Conservation (phyloP, 2,329 filamentous ascomycete genomes). For the Escovopsis sp. region DNA sequence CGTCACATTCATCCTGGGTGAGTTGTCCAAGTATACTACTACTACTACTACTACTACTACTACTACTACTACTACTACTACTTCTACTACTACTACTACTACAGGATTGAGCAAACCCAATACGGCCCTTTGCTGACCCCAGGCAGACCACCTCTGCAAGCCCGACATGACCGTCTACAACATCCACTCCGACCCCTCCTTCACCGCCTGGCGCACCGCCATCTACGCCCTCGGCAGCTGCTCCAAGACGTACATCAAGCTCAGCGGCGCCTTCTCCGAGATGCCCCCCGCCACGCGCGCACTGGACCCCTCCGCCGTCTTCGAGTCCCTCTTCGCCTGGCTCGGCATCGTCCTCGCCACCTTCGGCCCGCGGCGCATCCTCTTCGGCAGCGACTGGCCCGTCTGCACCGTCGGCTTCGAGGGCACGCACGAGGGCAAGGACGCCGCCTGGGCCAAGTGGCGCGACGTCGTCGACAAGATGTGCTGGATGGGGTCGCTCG, state of each 20-base stretch:
- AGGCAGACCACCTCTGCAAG: conserved; percentile 74
- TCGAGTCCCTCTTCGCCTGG: conserved; percentile 53
- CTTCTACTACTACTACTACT: too few relatives aligned
- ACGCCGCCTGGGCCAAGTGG: conserved; percentile 63
- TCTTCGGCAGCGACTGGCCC: conserved; percentile 93
- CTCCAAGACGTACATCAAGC: conserved; percentile 66
- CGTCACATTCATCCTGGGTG: conserved; percentile 56
- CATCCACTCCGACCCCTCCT: conserved; percentile 37
- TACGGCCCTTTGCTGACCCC: too few relatives aligned
- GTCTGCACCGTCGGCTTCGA: conserved; percentile 52
- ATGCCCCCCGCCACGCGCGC: conserved; percentile 42
- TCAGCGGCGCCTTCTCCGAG: conserved; percentile 77
- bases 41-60: too few relatives aligned
- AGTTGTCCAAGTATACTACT: conserved; percentile 14
- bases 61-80: conserved; percentile 3
- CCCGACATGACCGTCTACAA: conserved; percentile 56
- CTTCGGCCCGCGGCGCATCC: conserved; percentile 58
- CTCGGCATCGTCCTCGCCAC: conserved; percentile 53
- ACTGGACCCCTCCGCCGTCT: conserved; percentile 38
- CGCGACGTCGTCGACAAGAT: conserved; percentile 51
- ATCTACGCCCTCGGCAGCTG: conserved; percentile 53
- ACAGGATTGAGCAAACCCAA: too few relatives aligned
- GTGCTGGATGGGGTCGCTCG: conserved; percentile 46
- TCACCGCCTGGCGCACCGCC: conserved; percentile 52
- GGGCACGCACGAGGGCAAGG: conserved; percentile 11